Conservation (phyloP, 2,329 filamentous ascomycete genomes). For the Myriosclerotinia scirpicola region DNA sequence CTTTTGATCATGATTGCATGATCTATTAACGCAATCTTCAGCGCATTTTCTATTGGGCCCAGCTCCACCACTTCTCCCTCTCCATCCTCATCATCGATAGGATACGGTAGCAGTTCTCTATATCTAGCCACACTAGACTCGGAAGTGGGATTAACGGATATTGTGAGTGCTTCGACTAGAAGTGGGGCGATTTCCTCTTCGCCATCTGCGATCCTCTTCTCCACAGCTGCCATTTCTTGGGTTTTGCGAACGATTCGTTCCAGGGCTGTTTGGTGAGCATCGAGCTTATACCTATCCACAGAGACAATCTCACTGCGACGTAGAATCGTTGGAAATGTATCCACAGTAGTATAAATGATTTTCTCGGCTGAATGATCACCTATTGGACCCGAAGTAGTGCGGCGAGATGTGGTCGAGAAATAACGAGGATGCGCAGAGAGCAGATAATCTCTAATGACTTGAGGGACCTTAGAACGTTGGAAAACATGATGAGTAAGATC, state of each 20-base stretch:
- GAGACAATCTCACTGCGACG: slow-evolving; percentile 81
- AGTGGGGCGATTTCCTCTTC: slow-evolving; percentile 68
- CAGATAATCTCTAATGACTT: slow-evolving; percentile 82
- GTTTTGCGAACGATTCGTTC: slow-evolving; percentile 91
- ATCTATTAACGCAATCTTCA: slow-evolving; percentile 83
- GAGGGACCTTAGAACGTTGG: slow-evolving; percentile 80
- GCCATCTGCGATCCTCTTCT: slow-evolving; percentile 70
- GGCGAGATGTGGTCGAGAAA: slow-evolving; percentile 75
- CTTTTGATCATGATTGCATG: slow-evolving; percentile 86
- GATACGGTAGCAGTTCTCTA: slow-evolving; percentile 66
- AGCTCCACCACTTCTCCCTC: slow-evolving; percentile 52
- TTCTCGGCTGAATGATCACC: slow-evolving; percentile 80
- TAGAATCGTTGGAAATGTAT: slow-evolving; percentile 87
- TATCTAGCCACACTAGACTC: slow-evolving; percentile 80
- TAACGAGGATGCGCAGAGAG: slow-evolving; percentile 73
- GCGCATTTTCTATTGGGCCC: slow-evolving; percentile 68
- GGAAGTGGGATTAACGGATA: slow-evolving; percentile 72
- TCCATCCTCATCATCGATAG: slow-evolving; percentile 41
- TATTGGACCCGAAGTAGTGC: slow-evolving; percentile 67
- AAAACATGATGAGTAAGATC: slow-evolving; percentile 81
- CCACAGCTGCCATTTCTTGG: slow-evolving; percentile 73
- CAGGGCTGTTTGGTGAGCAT: slow-evolving; percentile 80
- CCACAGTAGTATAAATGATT: slow-evolving; percentile 76
- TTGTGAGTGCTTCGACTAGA: slow-evolving; percentile 72
- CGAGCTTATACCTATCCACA: slow-evolving; percentile 60